Percentiles rank a stretch among this genome's conserved stretches.
Conservation (phyloP, 768 basidiomycete genomes). For the Fomitopsis pulvina region DNA sequence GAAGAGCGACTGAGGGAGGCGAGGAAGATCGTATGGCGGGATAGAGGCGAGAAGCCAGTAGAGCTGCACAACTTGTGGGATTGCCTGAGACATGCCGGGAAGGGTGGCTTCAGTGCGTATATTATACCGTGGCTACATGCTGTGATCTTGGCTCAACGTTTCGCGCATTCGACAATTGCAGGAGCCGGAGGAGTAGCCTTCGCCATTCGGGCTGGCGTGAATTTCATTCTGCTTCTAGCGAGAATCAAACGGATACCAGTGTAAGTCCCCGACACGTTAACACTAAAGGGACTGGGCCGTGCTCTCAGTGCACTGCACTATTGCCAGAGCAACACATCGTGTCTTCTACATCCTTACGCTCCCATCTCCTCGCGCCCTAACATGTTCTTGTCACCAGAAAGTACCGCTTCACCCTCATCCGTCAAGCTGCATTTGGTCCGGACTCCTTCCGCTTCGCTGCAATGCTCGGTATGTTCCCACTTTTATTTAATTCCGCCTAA, state of each 20-base stretch:
- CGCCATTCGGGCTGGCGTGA: conserved; percentile 76
- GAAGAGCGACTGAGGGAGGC: conserved; percentile 70
- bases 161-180: conserved; percentile 20
- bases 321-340: background rate
- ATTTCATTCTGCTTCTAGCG: conserved; percentile 72
- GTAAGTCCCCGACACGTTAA: conserved; percentile 32
- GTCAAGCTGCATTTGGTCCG: conserved; percentile 76
- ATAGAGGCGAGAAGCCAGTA: conserved; percentile 68
- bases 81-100: conserved; percentile 63
- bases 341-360: background rate
- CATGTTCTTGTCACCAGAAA: conserved; percentile 34
- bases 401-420: conserved; percentile 58
- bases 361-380: background rate
- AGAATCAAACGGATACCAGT: conserved; percentile 59
- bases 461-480: conserved; percentile 61
- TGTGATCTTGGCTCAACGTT: background rate
- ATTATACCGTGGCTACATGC: no score
- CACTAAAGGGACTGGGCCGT: background rate
- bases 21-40: conserved; percentile 76
- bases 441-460: conserved; percentile 83
- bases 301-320: background rate
- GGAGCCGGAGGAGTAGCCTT: conserved; percentile 81
- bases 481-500: background rate
- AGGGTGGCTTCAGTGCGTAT: conserved; percentile 68
- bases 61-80: conserved; percentile 58